Conservation (phyloP, 257 asterid genomes). For the Anisodus acutangulus region DNA sequence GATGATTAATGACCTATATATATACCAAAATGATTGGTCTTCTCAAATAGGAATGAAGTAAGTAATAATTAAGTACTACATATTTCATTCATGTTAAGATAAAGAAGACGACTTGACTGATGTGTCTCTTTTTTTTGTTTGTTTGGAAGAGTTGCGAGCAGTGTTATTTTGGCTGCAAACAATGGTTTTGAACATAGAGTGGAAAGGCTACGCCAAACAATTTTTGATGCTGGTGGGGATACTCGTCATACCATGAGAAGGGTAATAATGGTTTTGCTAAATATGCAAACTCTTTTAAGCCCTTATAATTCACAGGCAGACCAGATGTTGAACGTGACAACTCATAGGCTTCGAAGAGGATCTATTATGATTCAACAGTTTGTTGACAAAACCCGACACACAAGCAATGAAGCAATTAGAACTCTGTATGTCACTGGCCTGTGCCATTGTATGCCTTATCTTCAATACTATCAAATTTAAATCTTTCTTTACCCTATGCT, state of each 20-base stretch:
- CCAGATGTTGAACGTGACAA: constrained; percentile 43
- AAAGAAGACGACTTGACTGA: constrained; percentile 1
- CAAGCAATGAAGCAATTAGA: constrained; percentile 43
- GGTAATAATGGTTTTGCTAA: constrained; percentile 41
- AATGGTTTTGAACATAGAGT: constrained; percentile 41
- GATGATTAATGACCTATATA: not conserved
- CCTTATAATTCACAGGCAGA: constrained; percentile 49
- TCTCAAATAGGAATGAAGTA: too few relatives aligned
- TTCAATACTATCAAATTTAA: not conserved
- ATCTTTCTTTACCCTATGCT: not conserved
- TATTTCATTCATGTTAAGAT: not conserved
- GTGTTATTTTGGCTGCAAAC: constrained; percentile 45
- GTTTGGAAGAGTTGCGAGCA: constrained; percentile 47
- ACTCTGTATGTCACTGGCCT: not conserved
- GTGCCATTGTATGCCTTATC: not conserved
- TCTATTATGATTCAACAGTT: constrained; percentile 41
- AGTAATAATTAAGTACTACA: too few relatives aligned
- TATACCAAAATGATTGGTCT: not conserved
- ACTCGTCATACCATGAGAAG: constrained; percentile 43
- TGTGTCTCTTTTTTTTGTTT: not conserved
- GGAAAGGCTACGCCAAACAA: constrained; percentile 44
- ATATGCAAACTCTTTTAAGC: constrained; percentile 43
- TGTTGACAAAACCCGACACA: constrained; percentile 37
- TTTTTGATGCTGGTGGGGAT: constrained; percentile 47
- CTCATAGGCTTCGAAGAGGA: constrained; percentile 45